Percentiles rank a stretch among this genome's conserved stretches.
Evolutionary conservation across 176 grass and related monocot genomes (phyloP).

Genomic region (Bonia amplexicaulis): DNA sequence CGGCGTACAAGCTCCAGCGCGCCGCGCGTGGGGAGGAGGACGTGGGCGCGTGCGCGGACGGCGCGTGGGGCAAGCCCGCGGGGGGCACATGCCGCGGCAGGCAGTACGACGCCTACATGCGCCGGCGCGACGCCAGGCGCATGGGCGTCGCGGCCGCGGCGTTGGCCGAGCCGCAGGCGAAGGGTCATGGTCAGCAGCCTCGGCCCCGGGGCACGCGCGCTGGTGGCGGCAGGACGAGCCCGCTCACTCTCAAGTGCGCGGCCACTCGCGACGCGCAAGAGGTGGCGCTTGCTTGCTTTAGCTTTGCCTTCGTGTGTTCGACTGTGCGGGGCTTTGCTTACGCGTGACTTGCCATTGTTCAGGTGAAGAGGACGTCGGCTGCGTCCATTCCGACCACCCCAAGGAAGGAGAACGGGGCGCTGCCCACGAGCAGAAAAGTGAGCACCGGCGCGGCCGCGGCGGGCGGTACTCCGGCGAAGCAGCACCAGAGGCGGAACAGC

Average conservation of each 20-base stretch:
- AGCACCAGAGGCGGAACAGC: slow-evolving; percentile 39
- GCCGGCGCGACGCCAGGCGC: slow-evolving; percentile 54
- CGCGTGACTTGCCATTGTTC: neutral
- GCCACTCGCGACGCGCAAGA: neutral
- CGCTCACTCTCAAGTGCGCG: neutral
- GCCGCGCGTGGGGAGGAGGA: neutral
- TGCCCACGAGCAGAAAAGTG: slow-evolving; percentile 33
- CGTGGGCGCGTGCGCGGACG: neutral
- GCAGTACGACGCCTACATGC: slow-evolving; percentile 57
- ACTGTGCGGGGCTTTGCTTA: neutral
- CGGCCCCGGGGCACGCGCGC: neutral
- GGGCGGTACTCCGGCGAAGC: neutral
- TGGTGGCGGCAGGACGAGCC: neutral
- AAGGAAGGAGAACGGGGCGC: neutral
- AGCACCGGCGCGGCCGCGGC: neutral
- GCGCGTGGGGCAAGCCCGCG: neutral
- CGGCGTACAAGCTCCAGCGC: slow-evolving; percentile 47
- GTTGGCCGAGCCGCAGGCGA: neutral
- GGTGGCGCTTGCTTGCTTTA: neutral
- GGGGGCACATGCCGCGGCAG: slow-evolving; percentile 31
- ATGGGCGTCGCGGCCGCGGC: neutral
- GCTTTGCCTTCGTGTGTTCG: neutral
- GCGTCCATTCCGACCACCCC: slow-evolving; percentile 10
- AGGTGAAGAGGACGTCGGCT: slow-evolving; percentile 10
- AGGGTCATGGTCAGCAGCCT: neutral